phyloP scores from a whole-genome alignment of 2,329 filamentous ascomycete species.

The Arthrocladium fulminans region DNA sequence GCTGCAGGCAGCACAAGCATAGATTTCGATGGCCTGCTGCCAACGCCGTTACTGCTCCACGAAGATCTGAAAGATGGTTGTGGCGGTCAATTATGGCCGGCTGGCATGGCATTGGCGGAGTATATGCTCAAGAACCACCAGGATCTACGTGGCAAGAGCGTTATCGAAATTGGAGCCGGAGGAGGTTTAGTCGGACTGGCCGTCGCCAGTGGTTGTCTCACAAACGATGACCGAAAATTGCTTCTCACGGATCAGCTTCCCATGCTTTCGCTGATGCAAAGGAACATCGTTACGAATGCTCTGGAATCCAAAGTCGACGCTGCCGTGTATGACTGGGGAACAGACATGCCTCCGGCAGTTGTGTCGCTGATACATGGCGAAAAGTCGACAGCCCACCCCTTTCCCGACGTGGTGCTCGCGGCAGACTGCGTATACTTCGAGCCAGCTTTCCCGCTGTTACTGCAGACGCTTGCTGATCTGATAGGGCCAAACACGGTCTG shows the following conservation, averaged over 20 bases:
- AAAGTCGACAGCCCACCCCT: background rate
- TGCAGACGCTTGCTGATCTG: slow-evolving; percentile 66
- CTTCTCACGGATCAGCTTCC: slow-evolving; percentile 78
- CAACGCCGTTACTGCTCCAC: slow-evolving; percentile 59
- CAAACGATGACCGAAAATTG: slow-evolving; percentile 44
- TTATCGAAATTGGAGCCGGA: slow-evolving; percentile 80
- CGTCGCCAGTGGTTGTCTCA: slow-evolving; percentile 47
- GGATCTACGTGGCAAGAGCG: slow-evolving; percentile 38
- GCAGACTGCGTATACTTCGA: slow-evolving; percentile 98
- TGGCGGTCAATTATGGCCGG: slow-evolving; percentile 90
- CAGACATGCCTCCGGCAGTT: slow-evolving; percentile 26
- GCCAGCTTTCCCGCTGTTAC: slow-evolving; percentile 80
- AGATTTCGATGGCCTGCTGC: slow-evolving; percentile 65
- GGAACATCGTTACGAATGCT: slow-evolving; percentile 75
- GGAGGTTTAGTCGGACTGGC: slow-evolving; percentile 72
- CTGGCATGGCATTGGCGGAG: slow-evolving; percentile 76
- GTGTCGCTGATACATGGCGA: background rate
- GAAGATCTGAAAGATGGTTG: slow-evolving; percentile 84
- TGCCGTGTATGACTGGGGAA: slow-evolving; percentile 69
- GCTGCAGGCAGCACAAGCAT: slow-evolving; percentile 43
- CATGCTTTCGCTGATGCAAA: slow-evolving; percentile 77
- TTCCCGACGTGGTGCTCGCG: slow-evolving; percentile 77
- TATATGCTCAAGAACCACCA: slow-evolving; percentile 57
- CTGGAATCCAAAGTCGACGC: slow-evolving; percentile 57
- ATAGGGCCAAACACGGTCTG: slow-evolving; percentile 58